These are phyloP conservation scores for Ormosia emarginata DNA, from an alignment of 306 rosid species.

Conservation along the genomic window DNA sequence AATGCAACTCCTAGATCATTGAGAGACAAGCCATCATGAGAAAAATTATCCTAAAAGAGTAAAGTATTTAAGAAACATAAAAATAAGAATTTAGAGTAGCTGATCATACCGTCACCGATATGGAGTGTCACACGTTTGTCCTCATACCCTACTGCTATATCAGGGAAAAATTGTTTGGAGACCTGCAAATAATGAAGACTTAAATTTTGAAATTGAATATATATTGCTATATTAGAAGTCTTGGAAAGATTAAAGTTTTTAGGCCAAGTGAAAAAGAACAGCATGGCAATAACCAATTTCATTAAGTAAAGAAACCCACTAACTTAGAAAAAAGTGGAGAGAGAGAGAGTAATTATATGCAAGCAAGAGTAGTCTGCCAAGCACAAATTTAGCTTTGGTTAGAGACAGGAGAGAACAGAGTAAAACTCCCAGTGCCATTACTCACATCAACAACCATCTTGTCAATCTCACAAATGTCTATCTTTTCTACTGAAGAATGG, in stretches of 20 bases:
- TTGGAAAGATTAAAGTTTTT: background rate
- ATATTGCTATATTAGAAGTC: background rate
- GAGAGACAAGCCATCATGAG: conserved; percentile 21
- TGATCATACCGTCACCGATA: conserved; percentile 82
- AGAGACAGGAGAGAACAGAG: background rate
- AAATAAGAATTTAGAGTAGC: background rate
- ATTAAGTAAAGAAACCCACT: background rate
- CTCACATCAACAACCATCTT: conserved; percentile 96
- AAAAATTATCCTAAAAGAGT: background rate
- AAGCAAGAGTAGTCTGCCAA: background rate
- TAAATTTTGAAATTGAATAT: background rate
- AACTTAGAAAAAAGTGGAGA: background rate
- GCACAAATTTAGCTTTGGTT: background rate
- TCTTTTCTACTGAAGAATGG: conserved; percentile 73
- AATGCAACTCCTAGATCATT: conserved; percentile 79
- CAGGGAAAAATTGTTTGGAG: conserved; percentile 83
- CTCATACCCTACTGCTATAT: conserved; percentile 67
- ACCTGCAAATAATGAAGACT: conserved; percentile 47
- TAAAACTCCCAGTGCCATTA: background rate
- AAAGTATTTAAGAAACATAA: background rate
- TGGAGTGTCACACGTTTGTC: conserved; percentile 87
- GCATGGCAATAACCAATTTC: background rate
- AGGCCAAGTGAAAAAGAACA: background rate
- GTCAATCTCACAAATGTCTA: conserved; percentile 97
- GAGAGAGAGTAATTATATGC: background rate